Conservation (phyloP, 495 filamentous ascomycete species). For the Penicillium tannophilum region DNA sequence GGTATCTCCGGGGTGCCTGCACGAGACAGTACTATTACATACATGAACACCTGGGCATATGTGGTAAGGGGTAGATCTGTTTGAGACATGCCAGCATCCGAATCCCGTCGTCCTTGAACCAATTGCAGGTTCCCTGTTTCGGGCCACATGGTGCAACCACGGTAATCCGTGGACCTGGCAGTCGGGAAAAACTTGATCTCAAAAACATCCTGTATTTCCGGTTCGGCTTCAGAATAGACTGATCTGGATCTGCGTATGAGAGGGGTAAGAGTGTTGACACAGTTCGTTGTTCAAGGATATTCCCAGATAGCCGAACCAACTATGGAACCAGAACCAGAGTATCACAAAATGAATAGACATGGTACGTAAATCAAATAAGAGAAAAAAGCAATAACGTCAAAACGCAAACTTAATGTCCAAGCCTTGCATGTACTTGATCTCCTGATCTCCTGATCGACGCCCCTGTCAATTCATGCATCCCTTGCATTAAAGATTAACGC, state of each 20-base stretch:
- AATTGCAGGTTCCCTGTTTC: slow-evolving; percentile 20
- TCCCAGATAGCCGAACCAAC: not conserved
- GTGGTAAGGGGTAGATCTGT: slow-evolving; percentile 11
- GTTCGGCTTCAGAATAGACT: not conserved
- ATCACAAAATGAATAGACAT: slow-evolving; percentile 1
- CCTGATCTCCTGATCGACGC: slow-evolving; percentile 25
- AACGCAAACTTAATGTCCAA: slow-evolving; percentile 5
- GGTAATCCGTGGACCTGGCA: slow-evolving; percentile 16
- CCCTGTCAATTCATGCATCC: slow-evolving; percentile 15
- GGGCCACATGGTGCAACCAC: slow-evolving; percentile 25
- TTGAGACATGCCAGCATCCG: slow-evolving; percentile 21
- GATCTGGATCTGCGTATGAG: not conserved
- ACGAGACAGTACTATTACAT: slow-evolving; percentile 9
- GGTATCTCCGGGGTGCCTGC: slow-evolving; percentile 1
- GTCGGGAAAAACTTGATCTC: not conserved
- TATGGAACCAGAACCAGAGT: not conserved
- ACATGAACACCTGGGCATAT: not conserved
- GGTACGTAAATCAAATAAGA: not conserved
- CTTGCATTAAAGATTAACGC: slow-evolving; percentile 28
- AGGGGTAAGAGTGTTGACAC: not conserved
- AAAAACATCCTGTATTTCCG: not conserved
- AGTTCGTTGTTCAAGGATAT: not conserved
- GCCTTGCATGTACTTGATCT: slow-evolving; percentile 15
- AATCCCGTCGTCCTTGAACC: slow-evolving; percentile 4
- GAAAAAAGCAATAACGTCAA: slow-evolving; percentile 7